Base-by-base conservation (phyloP, 2,329 filamentous ascomycete genomes). In the Alternaria arbusti region DNA sequence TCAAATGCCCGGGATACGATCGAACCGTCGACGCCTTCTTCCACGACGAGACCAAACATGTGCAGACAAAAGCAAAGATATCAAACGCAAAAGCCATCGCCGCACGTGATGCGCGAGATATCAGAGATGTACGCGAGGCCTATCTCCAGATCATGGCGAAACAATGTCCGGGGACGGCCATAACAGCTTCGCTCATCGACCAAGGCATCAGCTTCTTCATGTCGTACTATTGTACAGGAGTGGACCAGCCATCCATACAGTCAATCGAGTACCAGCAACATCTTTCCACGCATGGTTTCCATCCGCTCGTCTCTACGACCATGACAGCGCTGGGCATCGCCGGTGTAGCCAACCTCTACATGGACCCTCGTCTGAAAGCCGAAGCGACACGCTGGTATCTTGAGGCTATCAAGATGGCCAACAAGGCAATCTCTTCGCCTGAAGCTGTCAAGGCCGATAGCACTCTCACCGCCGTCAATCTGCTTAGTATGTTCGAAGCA, bases 301-400 rank as follows among this genome's bases (percentile, higher is more conserved):
- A 78, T 54, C 76, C 76, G 2, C 61, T 78, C 5, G 66, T 78
- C 13, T 71, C 75, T 6, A 76, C 72, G 4, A 64, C 70, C 5
- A 79, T 79, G 77, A 77, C 76, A 7, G 78, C 78, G 10, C 62
- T 79, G 8, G 78, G 78, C 7, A 65, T 79, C 5, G 72, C 75
- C 1, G 76, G 77, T 2, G 67, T 78, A 8, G 70, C 73, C 5
- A 78, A 77, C 51, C 64, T 78, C 10, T 72, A 64, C 60, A 67
- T 64, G 54, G 73, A 79, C 54, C 20, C 63, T 1, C 55, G 55
- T 11, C 67, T 79, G 30, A 74, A 75, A 51, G 51, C 65, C 23
- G 72, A 77, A 51, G 74, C 75, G 3, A 78, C 66, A 25, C 64
- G 64, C 8, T 77, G 73, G 72, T 79, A 79, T 45, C 52, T 74